Base-by-base conservation (phyloP, 768 basidiomycete species). In the Serpula lacrymans region DNA sequence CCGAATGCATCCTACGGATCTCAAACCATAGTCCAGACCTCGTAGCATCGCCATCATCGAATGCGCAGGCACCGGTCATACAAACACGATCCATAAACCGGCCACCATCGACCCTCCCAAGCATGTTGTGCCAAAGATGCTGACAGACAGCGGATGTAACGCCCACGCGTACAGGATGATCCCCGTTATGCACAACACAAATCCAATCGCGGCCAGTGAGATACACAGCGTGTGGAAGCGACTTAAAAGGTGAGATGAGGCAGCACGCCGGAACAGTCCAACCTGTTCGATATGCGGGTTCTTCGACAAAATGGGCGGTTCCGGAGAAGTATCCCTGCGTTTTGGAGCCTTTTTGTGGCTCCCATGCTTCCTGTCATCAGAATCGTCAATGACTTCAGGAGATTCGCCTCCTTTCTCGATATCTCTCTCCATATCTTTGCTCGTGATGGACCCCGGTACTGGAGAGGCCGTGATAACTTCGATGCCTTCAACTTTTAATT, bases 251-350 rank as follows among this genome's bases (percentile, higher is more conserved):
- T 74, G 69, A 7, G 51, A 53, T 8, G 60, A 63, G 65, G 5
- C 70, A 18, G 51, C 21, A 45, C 53, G 55, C 17, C 57, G 51
- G 54, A 78, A 75, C 4, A 64, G 69, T 7, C 75, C 75, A 16
- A 77, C 70, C 45, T 70, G 70, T 35, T 74, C 74, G 6, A 81
- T 46, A 39, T 74, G 75, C 5, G 78, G 77, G 49, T 76, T 64
- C 14, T 55, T 45, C 5, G 61, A 71, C 51, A 69, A 68, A 21
- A 76, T 60, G 3, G 57, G 55, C 1, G 55, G 55, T 17, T 60
- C 56, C 8, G 39, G 17, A 20, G 22, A 41, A 1, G 51, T 52
- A n/a, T 20, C 20, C 21, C 12, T 36, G 12, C 29, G 40, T 20
- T 2, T 26, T 31, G 10, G 28, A 11, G 2, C 13, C 11, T 8